Conservation (phyloP, 2,329 filamentous ascomycete genomes). For the Sclerotinia borealis region DNA sequence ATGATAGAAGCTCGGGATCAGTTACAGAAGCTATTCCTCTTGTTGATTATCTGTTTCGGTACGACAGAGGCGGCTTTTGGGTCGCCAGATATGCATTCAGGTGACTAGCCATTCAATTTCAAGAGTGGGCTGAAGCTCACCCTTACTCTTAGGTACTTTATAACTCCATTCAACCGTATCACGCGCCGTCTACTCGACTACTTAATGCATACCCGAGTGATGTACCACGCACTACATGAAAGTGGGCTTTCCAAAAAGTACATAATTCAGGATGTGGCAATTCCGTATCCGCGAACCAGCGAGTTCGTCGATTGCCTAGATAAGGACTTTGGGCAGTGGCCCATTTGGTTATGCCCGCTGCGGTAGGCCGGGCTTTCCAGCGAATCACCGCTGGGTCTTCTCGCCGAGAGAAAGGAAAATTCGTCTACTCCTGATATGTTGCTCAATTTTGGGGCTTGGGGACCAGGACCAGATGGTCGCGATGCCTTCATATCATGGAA, state of each 20-base stretch:
- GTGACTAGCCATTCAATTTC: neutral
- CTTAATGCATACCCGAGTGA: conserved; percentile 53
- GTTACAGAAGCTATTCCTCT: conserved; percentile 40
- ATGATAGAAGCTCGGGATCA: conserved; percentile 15
- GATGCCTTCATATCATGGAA: conserved; percentile 62
- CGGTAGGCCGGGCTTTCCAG: conserved; percentile 27
- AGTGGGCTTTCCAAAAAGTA: conserved; percentile 49
- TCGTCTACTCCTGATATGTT: conserved; percentile 40
- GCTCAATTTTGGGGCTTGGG: conserved; percentile 70
- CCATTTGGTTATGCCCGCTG: conserved; percentile 52
- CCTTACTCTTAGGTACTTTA: conserved; percentile 40
- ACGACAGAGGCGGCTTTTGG: conserved; percentile 63
- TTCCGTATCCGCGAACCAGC: conserved; percentile 45
- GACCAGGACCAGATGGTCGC: conserved; percentile 54
- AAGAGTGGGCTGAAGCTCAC: neutral
- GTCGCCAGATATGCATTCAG: conserved; percentile 55
- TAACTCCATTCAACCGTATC: conserved; percentile 51
- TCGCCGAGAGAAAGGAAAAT: conserved; percentile 15
- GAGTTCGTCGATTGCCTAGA: conserved; percentile 47
- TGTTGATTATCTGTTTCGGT: conserved; percentile 52
- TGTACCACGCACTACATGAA: conserved; percentile 56
- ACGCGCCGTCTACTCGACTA: conserved; percentile 53
- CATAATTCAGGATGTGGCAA: conserved; percentile 56
- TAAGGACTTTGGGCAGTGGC: conserved; percentile 29
- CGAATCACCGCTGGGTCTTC: conserved; percentile 17